Evolutionary conservation across 176 grass and related monocot species (phyloP).

Genomic region (Pharus latifolius): DNA sequence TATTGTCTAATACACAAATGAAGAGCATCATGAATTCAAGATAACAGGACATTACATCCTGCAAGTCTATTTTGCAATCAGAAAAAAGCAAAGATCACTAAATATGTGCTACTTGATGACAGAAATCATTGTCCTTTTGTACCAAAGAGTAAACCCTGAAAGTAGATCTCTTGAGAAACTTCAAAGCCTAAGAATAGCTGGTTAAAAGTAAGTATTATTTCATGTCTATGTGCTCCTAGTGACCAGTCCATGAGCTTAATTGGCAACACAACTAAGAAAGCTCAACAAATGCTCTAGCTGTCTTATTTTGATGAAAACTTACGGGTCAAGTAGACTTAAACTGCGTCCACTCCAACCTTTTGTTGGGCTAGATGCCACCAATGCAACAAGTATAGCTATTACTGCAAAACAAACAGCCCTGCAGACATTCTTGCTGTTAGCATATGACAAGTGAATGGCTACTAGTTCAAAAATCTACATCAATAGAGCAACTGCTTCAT

Average conservation of each 20-base stretch:
- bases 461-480: not conserved
- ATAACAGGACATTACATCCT: not conserved
- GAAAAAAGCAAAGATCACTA: not conserved
- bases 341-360: slow-evolving; percentile 99
- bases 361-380: slow-evolving; percentile 99
- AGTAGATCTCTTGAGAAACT: not conserved
- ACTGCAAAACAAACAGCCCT: slow-evolving; percentile 87
- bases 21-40: not conserved
- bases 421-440: slow-evolving; percentile 21
- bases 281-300: not conserved
- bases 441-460: not conserved
- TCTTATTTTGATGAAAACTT: slow-evolving; percentile 23
- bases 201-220: not conserved
- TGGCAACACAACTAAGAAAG: not conserved
- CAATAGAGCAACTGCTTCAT: not conserved
- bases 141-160: not conserved
- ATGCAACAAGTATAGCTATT: slow-evolving; percentile 71
- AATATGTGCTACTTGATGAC: not conserved
- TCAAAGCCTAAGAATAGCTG: not conserved
- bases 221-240: not conserved
- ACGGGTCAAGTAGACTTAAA: slow-evolving; percentile 99
- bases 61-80: too few relatives aligned
- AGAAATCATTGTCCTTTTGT: not conserved
- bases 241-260: not conserved
- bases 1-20: not conserved